phyloP scores from a whole-genome alignment of 192 early-diverging fungal genomes.

The Dimargaris cristalligena region DNA sequence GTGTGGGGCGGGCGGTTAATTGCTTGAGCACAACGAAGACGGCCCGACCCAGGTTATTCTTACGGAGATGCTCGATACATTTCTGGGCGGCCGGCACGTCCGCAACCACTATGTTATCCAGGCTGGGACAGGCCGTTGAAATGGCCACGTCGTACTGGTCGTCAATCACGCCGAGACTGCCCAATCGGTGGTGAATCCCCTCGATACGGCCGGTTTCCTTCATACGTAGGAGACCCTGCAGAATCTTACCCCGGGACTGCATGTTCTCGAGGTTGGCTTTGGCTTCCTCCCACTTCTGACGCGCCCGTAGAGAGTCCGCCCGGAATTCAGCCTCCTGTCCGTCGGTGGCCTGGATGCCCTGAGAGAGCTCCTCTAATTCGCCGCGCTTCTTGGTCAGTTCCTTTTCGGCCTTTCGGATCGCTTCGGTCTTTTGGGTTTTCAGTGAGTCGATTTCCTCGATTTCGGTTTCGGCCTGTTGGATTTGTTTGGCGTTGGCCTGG shows the following conservation, averaged over 20 bases:
- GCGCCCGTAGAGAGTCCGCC: slow-evolving; percentile 20
- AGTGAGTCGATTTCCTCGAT: slow-evolving; percentile 26
- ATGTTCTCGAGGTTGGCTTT: slow-evolving; percentile 36
- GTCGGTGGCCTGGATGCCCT: slow-evolving; percentile 20
- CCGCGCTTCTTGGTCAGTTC: slow-evolving; percentile 26
- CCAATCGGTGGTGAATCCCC: slow-evolving; percentile 74
- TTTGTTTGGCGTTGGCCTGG: slow-evolving; percentile 27
- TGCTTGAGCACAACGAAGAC: slow-evolving; percentile 70
- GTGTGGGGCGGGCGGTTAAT: slow-evolving; percentile 32
- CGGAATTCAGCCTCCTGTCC: slow-evolving; percentile 25
- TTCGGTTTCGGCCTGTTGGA: slow-evolving; percentile 43
- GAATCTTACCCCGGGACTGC: slow-evolving; percentile 48
- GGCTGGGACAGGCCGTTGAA: slow-evolving; percentile 66
- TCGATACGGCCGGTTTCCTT: slow-evolving; percentile 50
- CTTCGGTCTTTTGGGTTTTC: slow-evolving; percentile 32
- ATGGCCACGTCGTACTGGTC: slow-evolving; percentile 90
- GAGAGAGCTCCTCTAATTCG: slow-evolving; percentile 33
- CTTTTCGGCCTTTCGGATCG: slow-evolving; percentile 34
- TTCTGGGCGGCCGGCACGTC: slow-evolving; percentile 68
- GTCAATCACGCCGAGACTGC: slow-evolving; percentile 90
- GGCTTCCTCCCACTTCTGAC: slow-evolving; percentile 57
- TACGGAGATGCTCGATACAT: slow-evolving; percentile 78
- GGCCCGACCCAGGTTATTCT: slow-evolving; percentile 72
- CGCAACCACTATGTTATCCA: slow-evolving; percentile 86
- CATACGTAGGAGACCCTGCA: slow-evolving; percentile 49